phyloP scores from a whole-genome alignment of 1,139 yeast genomes.

The Arxiozyma heterogenica region DNA sequence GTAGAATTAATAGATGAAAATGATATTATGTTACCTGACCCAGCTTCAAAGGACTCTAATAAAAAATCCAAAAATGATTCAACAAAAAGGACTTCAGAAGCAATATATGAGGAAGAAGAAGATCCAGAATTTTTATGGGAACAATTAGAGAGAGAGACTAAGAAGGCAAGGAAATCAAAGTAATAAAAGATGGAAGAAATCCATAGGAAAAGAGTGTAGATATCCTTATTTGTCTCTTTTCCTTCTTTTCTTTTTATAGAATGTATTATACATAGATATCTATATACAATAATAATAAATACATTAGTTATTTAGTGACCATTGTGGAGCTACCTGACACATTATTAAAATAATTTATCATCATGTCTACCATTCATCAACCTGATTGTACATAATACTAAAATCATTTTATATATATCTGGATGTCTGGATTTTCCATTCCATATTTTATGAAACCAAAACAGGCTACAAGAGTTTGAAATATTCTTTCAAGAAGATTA shows the following conservation, averaged over 20 bases:
- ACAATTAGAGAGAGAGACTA: constrained; percentile 10
- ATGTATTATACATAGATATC: background rate
- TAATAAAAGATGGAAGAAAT: background rate
- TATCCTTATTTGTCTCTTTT: too few species aligned
- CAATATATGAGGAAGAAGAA: constrained; percentile 9
- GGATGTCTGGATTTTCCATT: background rate
- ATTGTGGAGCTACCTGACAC: too few species aligned
- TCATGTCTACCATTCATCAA: background rate
- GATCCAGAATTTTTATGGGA: constrained; percentile 20
- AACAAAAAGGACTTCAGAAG: constrained; percentile 9
- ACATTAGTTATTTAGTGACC: background rate
- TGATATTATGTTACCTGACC: constrained; percentile 17
- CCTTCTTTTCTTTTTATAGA: background rate
- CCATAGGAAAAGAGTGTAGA: background rate
- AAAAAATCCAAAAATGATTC: constrained; percentile 7
- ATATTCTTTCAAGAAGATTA: background rate
- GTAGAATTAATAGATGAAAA: constrained; percentile 40
- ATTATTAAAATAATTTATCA: background rate
- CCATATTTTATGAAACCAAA: background rate
- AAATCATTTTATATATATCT: too few species aligned
- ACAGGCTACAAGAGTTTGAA: background rate
- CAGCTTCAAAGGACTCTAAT: constrained; percentile 8
- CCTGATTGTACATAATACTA: background rate
- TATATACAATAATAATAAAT: background rate
- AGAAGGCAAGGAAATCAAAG: constrained; percentile 5